These are phyloP conservation scores for Microbotryum intermedium DNA, from an alignment of 1,284 basidiomycete genomes.

Conservation along the genomic window DNA sequence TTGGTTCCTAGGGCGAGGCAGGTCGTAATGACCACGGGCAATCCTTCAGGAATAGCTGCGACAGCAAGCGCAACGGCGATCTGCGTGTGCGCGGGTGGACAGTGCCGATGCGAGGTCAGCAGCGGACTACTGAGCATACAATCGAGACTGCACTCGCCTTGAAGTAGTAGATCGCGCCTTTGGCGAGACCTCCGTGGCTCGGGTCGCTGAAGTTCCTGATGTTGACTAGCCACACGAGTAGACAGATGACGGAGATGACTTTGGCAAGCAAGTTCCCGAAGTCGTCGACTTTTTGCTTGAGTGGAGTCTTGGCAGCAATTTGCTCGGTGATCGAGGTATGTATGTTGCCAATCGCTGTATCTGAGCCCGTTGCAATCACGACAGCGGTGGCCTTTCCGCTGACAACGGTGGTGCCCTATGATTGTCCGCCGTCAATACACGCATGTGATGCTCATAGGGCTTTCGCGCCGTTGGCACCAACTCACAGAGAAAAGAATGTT, in stretches of 20 bases:
- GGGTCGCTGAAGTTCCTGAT: constrained; percentile 88
- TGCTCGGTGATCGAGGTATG: constrained; percentile 80
- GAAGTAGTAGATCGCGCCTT: constrained; percentile 93
- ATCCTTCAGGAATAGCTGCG: constrained; percentile 89
- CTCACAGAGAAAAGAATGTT: constrained; percentile 86
- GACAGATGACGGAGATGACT: constrained; percentile 88
- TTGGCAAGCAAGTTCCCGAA: constrained; percentile 93
- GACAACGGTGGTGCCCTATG: constrained; percentile 82
- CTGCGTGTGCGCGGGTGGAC: constrained; percentile 20
- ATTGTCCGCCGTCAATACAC: neutral
- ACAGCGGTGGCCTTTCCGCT: constrained; percentile 77
- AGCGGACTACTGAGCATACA: neutral
- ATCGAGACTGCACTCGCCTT: constrained; percentile 45
- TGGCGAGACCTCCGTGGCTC: constrained; percentile 74
- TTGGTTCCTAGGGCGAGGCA: constrained; percentile 90
- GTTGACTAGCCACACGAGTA: constrained; percentile 93
- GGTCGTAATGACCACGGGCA: constrained; percentile 94
- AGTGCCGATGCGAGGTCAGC: neutral
- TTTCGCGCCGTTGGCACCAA: constrained; percentile 12
- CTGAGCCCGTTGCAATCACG: constrained; percentile 72
- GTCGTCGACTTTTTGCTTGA: constrained; percentile 92
- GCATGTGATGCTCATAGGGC: too few species aligned
- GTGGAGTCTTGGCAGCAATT: constrained; percentile 83
- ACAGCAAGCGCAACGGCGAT: constrained; percentile 94
- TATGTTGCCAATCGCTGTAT: constrained; percentile 87